phyloP scores from a whole-genome alignment of 139 green algal species.

The Coelastrella sp. region DNA sequence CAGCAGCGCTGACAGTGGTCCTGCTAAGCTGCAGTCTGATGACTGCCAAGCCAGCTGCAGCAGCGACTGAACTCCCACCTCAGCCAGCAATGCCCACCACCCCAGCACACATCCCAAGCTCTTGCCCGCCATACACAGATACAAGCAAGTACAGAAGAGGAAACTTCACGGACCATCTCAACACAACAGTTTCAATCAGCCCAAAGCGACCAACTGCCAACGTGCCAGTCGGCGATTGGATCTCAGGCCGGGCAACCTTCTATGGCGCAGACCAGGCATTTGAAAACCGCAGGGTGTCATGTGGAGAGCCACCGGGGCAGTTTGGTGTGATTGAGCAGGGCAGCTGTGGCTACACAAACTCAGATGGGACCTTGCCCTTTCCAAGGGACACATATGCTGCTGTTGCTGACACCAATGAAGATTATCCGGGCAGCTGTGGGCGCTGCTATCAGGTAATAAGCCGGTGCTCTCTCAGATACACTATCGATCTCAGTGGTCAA shows the following conservation, averaged over 20 bases:
- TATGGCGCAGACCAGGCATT: constrained; percentile 23
- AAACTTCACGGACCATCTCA: constrained; percentile 18
- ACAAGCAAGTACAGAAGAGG: not conserved
- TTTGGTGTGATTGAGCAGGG: constrained; percentile 37
- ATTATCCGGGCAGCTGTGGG: constrained; percentile 41
- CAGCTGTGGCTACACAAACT: constrained; percentile 41
- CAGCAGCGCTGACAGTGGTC: too few species aligned
- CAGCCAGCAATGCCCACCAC: not conserved
- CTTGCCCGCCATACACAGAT: not conserved
- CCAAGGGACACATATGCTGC: constrained; percentile 35
- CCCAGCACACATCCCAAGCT: not conserved
- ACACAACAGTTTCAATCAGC: not conserved
- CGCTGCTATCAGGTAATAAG: constrained; percentile 35
- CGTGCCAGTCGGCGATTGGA: constrained; percentile 13
- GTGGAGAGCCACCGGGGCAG: constrained; percentile 17
- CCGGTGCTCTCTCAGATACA: too few species aligned
- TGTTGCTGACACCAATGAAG: constrained; percentile 25
- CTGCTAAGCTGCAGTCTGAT: too few species aligned
- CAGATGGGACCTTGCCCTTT: constrained; percentile 19
- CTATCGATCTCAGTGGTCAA: too few species aligned
- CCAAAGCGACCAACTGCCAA: constrained; percentile 9
- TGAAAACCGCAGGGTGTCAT: not conserved
- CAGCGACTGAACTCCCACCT: too few species aligned
- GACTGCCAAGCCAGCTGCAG: too few species aligned
- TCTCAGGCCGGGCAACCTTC: constrained; percentile 1